These are phyloP conservation scores for Tetrahymena thermophila DNA, from an alignment of 73 alveolate genomes.

Conservation along the genomic window DNA sequence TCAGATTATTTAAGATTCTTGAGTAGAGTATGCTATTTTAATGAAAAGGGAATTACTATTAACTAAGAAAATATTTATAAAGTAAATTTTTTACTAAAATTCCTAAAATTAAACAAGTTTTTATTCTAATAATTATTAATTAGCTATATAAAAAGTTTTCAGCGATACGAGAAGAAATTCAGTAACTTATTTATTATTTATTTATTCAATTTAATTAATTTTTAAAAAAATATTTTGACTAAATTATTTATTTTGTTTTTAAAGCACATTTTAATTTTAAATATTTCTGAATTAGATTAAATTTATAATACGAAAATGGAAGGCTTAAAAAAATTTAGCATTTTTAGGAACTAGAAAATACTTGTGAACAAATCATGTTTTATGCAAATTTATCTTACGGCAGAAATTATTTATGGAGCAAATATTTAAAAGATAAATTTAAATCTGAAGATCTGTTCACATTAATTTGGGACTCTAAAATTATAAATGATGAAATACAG, in stretches of 20 bases:
- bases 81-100: not conserved
- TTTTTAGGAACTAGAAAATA: not conserved
- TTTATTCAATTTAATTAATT: too few species aligned
- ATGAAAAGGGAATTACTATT: constrained; percentile 3
- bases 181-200: not conserved
- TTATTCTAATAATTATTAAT: too few species aligned
- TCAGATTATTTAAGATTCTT: constrained; percentile 25
- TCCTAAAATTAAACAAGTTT: too few species aligned
- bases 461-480: constrained; percentile 30
- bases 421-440: constrained; percentile 13
- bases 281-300: not conserved
- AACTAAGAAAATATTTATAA: constrained; percentile 30
- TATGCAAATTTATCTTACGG: constrained; percentile 41
- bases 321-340: not conserved
- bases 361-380: constrained; percentile 15
- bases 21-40: constrained; percentile 19
- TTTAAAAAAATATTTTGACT: too few species aligned
- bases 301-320: not conserved
- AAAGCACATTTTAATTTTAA: not conserved
- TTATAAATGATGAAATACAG: not conserved
- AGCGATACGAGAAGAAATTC: not conserved
- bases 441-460: constrained; percentile 16
- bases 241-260: too few species aligned
- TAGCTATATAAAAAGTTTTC: not conserved
- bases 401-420: constrained; percentile 36